Percentiles rank a stretch among this genome's conserved stretches.
These are phyloP conservation scores for Nemania bipapillata DNA, from an alignment of 2,329 filamentous ascomycete species.

Conservation along the genomic window DNA sequence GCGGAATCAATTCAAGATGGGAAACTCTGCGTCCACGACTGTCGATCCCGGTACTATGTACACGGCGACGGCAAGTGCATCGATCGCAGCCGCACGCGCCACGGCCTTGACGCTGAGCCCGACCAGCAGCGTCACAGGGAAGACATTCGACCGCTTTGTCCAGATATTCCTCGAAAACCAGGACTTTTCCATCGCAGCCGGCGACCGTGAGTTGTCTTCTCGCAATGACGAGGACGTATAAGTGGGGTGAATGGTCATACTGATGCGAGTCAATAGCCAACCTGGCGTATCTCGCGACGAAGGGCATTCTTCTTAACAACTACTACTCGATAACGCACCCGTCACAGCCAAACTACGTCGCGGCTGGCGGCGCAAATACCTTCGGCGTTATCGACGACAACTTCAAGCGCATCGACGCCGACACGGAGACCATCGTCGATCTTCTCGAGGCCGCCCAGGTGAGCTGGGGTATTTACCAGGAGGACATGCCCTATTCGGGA, in stretches of 20 bases:
- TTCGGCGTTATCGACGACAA: constrained; percentile 67
- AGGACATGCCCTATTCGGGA: constrained; percentile 63
- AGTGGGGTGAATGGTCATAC: neutral
- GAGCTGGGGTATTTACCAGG: constrained; percentile 64
- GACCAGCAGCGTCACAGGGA: constrained; percentile 62
- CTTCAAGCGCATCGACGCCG: constrained; percentile 57
- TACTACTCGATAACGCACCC: constrained; percentile 67
- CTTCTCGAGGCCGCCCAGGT: constrained; percentile 60
- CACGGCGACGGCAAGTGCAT: constrained; percentile 38
- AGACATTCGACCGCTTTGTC: constrained; percentile 68
- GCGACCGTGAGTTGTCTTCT: constrained; percentile 54
- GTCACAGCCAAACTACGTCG: constrained; percentile 70
- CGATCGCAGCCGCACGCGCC: constrained; percentile 48
- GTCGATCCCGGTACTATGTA: constrained; percentile 39
- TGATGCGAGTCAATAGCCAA: constrained; percentile 48
- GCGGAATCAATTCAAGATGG: constrained; percentile 30
- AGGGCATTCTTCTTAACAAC: constrained; percentile 67
- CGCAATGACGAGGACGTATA: neutral
- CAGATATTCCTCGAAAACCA: constrained; percentile 73
- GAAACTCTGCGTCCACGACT: constrained; percentile 25
- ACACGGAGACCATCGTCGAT: constrained; percentile 61
- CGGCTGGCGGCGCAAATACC: constrained; percentile 66
- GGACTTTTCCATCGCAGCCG: constrained; percentile 62
- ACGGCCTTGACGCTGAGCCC: constrained; percentile 59
- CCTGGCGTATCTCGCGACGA: constrained; percentile 60